A percentile compares a stretch with the other conserved stretches of the same genome.
Evolutionary conservation across 2,329 filamentous ascomycete genomes (phyloP).

Genomic region (Botryotinia calthae): DNA sequence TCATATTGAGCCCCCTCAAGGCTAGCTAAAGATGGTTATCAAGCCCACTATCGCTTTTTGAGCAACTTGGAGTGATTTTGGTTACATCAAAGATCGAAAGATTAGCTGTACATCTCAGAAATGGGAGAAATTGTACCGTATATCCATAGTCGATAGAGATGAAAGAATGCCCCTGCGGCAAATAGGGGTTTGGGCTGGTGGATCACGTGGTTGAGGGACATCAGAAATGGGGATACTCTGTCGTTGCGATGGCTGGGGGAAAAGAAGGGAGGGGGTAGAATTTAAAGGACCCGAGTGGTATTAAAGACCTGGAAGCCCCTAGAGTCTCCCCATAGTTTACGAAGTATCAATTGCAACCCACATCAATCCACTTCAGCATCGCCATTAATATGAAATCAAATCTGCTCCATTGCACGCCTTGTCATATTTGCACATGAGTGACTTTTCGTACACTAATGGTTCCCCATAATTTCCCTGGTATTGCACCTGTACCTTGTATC

Average conservation of each 20-base stretch:
- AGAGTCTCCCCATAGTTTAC: not conserved
- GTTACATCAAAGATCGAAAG: not conserved
- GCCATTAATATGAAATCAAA: not conserved
- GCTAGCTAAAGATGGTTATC: not conserved
- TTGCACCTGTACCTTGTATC: not conserved
- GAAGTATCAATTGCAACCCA: not conserved
- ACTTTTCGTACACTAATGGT: not conserved
- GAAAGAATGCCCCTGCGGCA: not conserved
- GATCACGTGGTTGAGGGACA: not conserved
- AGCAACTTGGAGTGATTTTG: not conserved
- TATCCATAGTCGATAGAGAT: not conserved
- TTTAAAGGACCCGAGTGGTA: not conserved
- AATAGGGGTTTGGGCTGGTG: not conserved
- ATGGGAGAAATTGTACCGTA: not conserved
- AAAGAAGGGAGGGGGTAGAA: not conserved
- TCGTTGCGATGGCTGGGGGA: not conserved
- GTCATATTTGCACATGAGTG: conserved; percentile 6
- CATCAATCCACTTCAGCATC: not conserved
- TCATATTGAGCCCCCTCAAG: not conserved
- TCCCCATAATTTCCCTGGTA: not conserved
- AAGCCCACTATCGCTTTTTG: too few relatives aligned
- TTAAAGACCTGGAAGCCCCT: not conserved
- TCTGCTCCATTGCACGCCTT: not conserved
- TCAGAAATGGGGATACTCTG: not conserved
- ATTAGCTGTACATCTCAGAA: too few relatives aligned